Percentiles rank a stretch among this genome's conserved stretches.
These are phyloP conservation scores for Yarrowia sp. DNA, from an alignment of 805 yeast species.

Conservation along the genomic window DNA sequence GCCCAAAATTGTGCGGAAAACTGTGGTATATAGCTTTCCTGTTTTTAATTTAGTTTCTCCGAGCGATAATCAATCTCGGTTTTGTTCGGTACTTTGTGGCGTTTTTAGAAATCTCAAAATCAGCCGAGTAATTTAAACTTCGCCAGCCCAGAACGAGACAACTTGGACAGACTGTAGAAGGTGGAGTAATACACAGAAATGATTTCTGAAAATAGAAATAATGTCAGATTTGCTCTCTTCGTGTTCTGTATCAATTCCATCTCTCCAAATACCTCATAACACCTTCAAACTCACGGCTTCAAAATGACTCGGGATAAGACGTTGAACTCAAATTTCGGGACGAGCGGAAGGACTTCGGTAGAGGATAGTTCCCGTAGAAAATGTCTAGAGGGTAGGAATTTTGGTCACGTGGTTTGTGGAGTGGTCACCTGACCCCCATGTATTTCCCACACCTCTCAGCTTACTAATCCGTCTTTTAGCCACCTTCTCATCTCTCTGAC, in stretches of 20 bases:
- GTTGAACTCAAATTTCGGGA: not conserved
- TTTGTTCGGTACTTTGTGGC: not conserved
- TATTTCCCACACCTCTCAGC: too few relatives aligned
- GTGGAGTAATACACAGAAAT: too few relatives aligned
- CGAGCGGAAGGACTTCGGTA: not conserved
- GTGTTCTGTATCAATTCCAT: too few relatives aligned
- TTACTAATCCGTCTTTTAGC: not conserved
- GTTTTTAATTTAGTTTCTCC: not conserved
- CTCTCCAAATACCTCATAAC: too few relatives aligned
- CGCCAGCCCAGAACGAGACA: not conserved
- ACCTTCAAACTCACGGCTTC: too few relatives aligned
- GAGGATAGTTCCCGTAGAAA: not conserved
- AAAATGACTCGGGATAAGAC: not conserved
- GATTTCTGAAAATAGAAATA: not conserved
- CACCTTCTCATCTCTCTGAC: not conserved
- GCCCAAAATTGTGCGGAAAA: not conserved
- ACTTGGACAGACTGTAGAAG: not conserved
- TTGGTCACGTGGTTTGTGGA: too few relatives aligned
- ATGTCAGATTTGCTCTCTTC: too few relatives aligned
- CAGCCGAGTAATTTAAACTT: not conserved
- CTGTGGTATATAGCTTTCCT: not conserved
- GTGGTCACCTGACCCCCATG: too few relatives aligned
- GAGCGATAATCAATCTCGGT: not conserved
- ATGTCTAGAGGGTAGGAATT: too few relatives aligned
- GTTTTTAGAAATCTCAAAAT: not conserved